Base-by-base conservation (phyloP, 2,329 filamentous ascomycete species). In the Colletotrichum phormii region DNA sequence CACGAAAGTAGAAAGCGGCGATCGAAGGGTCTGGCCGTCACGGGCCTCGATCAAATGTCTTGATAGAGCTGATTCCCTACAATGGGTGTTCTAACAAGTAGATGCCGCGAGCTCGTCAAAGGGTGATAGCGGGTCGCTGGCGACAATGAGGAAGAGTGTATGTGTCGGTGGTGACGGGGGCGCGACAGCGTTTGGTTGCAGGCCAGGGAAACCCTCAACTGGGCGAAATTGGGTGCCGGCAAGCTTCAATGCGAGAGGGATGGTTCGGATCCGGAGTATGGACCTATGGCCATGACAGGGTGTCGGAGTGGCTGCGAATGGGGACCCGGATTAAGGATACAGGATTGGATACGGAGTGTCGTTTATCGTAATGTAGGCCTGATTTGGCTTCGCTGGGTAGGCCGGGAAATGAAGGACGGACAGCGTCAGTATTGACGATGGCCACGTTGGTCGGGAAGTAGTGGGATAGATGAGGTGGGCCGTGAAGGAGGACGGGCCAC, bases 241-340 rank as follows among this genome's bases (percentile, higher is more conserved):
- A 64, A 71, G 66, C 71, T 73, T 71, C 61, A 73, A 65, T 71
- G 71, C 67, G 70, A 61, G 66, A 54, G 51, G 24, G 33, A 49
- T 53, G 26, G 54, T 71, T 73, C 66, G 66, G 71, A 55, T 26
- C 33, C 71, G 59, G 71, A 33, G 35, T 31, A 57, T 35, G 33
- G 49, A 49, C 54, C 71, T 61, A 64, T 24, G 71, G 71, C 71
- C 71, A 73, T 73, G 71, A 71, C 71, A 73, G 29, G 71, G 55
- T 33, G 67, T 33, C 13, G 49, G 18, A 24, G 18, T 26, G 49
- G 29, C 49, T 55, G 67, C 66, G 35, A 51, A 31, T 46, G n/a
- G n/a, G 37, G 60, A 15, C 37, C 29, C 54, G 49, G 61, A 65
- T 61, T 73, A 73, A 65, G 49, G 22, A 73, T 73, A 71, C 66